Conservation (phyloP, 768 basidiomycete species). For the Sistotremastrum niveocremeum region DNA sequence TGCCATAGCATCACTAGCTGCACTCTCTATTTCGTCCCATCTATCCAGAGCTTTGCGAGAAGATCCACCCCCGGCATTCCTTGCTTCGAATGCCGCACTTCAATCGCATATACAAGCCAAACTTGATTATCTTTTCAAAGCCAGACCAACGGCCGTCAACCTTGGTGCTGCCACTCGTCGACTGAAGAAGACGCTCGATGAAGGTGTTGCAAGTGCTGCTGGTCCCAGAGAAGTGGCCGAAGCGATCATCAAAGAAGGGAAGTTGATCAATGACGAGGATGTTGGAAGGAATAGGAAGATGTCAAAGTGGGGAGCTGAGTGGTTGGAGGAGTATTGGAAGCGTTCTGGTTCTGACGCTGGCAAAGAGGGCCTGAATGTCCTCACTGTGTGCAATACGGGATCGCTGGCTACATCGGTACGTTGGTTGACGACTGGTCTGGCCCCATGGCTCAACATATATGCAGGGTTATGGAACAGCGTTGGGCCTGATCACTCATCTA, state of each 20-base stretch:
- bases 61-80: slow-evolving; percentile 36
- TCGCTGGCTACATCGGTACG: slow-evolving; percentile 85
- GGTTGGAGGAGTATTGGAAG: slow-evolving; percentile 50
- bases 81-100: slow-evolving; percentile 39
- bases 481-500: slow-evolving; percentile 86
- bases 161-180: slow-evolving; percentile 75
- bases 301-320: slow-evolving; percentile 75
- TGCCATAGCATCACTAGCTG: slow-evolving; percentile 86
- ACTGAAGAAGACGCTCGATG: slow-evolving; percentile 37
- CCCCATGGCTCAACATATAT: slow-evolving; percentile 1
- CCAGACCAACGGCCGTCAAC: slow-evolving; percentile 95
- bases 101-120: slow-evolving; percentile 40
- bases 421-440: slow-evolving; percentile 1
- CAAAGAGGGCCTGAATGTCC: slow-evolving; percentile 47
- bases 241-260: slow-evolving; percentile 57
- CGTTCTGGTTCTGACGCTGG: slow-evolving; percentile 22
- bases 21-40: slow-evolving; percentile 58
- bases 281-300: slow-evolving; percentile 76
- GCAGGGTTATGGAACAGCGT: slow-evolving; percentile 92
- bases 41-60: slow-evolving; percentile 39
- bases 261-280: slow-evolving; percentile 73
- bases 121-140: slow-evolving; percentile 64
- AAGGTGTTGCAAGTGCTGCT: slow-evolving; percentile 23
- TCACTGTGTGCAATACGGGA: slow-evolving; percentile 97
- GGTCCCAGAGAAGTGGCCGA: slow-evolving; percentile 31